Base-by-base conservation (phyloP, 2,329 filamentous ascomycete species). In the Fusarium praegraminearum region DNA sequence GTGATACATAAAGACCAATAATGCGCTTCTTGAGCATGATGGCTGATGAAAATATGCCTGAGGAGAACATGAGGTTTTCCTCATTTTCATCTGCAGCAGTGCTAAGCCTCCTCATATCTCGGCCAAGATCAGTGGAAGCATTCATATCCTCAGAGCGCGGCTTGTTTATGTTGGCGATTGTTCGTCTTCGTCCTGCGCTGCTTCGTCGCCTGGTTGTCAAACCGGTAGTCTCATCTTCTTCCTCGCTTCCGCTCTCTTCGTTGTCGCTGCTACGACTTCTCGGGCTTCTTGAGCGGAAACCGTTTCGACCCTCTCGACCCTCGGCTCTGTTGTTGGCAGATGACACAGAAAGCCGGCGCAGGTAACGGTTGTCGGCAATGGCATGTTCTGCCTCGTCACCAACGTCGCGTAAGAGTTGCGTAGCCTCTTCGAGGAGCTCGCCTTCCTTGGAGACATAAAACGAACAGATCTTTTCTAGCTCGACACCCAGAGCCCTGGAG, bases 11-110 rank as follows among this genome's bases (percentile, higher is more conserved):
- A 64, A 94, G 84, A 77, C 90, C 90, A 71, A 97, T 89, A 57
- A 93, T 91, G 57, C 94, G 90, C 83, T 97, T 98, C 85, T 98
- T 98, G 69, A 99, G 83, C 75, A 94, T 95, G 70, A 98, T 92
- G 28, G 88, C 87, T 3, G 91, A 89, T 47, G 86, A 88, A 75
- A 86, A 88, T 18, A 87, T 76, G 4, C 88, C 88, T 7, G 91
- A 89, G 57, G 85, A 86, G 76, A 86, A 89, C 61, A 87, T 78
- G 65, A 93, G 85, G 7, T 89, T 87, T 70, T 97, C 93, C 51
- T 90, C 90, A 74, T 91, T 92, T 75, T 97, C 92, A 45, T 96
- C 93, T 66, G 89, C 93, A 10, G 88, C 87, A 28, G 85, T 83
- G 79, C 91, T 94, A 69, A 89, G 84, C 51, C 92, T 84, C 53